These are phyloP conservation scores for Boletus speciosus DNA, from an alignment of 768 basidiomycete genomes.

Conservation along the genomic window DNA sequence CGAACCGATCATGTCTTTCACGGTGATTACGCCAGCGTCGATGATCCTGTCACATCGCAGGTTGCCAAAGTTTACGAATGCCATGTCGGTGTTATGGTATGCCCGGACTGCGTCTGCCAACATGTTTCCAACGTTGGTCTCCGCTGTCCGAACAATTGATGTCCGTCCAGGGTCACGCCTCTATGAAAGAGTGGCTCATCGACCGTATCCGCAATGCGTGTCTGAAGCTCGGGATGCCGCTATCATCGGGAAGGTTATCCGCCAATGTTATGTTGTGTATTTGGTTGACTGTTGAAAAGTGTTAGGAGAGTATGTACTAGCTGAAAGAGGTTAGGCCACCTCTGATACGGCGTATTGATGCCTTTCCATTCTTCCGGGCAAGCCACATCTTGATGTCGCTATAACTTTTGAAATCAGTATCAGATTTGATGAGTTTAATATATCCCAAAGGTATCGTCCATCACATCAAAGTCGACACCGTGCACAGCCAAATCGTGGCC, in stretches of 20 bases:
- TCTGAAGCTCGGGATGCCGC: background rate
- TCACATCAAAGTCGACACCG: background rate
- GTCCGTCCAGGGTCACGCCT: conserved; percentile 3
- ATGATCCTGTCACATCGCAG: conserved; percentile 8
- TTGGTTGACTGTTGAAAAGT: conserved; percentile 1
- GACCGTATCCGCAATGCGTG: background rate
- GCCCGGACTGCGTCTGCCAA: conserved; percentile 18
- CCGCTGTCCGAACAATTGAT: background rate
- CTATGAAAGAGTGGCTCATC: conserved; percentile 1
- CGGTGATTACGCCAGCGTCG: background rate
- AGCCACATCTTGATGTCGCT: conserved; percentile 5
- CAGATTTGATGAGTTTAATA: conserved; percentile 6
- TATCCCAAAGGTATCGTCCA: background rate
- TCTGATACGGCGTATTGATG: background rate
- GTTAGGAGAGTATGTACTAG: background rate
- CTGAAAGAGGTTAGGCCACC: conserved; percentile 2
- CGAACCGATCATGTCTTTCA: conserved; percentile 16
- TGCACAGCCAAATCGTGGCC: conserved; percentile 12
- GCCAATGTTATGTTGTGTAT: conserved; percentile 4
- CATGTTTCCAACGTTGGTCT: conserved; percentile 4
- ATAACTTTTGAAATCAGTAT: conserved; percentile 3
- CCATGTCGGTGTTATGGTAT: conserved; percentile 16
- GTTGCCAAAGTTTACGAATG: conserved; percentile 4
- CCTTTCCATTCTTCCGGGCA: background rate
- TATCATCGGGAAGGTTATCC: conserved; percentile 4